Conservation (phyloP, 2,329 filamentous ascomycete species). For the Helicocarpus griseus region DNA sequence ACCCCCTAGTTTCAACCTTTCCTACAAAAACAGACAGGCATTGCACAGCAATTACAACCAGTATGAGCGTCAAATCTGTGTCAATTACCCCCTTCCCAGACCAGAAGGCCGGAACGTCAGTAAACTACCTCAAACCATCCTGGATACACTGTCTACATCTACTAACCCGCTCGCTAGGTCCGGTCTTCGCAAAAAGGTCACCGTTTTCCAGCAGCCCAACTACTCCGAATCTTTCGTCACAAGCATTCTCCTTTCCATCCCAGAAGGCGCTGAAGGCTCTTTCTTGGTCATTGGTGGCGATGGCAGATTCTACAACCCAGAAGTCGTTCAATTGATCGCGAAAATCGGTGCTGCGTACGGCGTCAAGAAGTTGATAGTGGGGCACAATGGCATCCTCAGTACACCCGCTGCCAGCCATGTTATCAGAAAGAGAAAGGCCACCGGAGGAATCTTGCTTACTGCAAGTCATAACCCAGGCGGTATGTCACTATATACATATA, state of each 20-base stretch:
- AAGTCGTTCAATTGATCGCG: slow-evolving; percentile 91
- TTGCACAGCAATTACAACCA: slow-evolving; percentile 18
- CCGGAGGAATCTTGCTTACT: slow-evolving; percentile 90
- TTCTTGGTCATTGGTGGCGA: slow-evolving; percentile 96
- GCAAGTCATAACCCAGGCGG: slow-evolving; percentile 98
- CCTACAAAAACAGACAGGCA: neutral
- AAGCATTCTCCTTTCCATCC: slow-evolving; percentile 91
- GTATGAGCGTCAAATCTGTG: slow-evolving; percentile 70
- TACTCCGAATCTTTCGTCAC: slow-evolving; percentile 95
- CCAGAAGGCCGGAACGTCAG: slow-evolving; percentile 98
- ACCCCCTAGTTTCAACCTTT: neutral
- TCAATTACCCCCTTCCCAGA: slow-evolving; percentile 78
- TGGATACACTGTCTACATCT: slow-evolving; percentile 10
- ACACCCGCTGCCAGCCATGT: slow-evolving; percentile 93
- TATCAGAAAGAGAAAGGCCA: slow-evolving; percentile 89
- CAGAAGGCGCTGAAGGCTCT: slow-evolving; percentile 77
- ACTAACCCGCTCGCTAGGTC: slow-evolving; percentile 51
- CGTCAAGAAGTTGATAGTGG: slow-evolving; percentile 96
- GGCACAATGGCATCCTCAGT: slow-evolving; percentile 90
- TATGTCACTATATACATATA: slow-evolving; percentile 36
- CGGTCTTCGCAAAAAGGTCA: slow-evolving; percentile 97
- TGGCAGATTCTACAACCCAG: slow-evolving; percentile 93
- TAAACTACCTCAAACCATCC: slow-evolving; percentile 23
- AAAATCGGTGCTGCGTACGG: slow-evolving; percentile 96
- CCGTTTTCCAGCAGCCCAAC: slow-evolving; percentile 87